Evolutionary conservation across 2,329 filamentous ascomycete species (phyloP), one percentile per base, ranked within the genome.

Genomic region (Coniochaeta sp.): DNA sequence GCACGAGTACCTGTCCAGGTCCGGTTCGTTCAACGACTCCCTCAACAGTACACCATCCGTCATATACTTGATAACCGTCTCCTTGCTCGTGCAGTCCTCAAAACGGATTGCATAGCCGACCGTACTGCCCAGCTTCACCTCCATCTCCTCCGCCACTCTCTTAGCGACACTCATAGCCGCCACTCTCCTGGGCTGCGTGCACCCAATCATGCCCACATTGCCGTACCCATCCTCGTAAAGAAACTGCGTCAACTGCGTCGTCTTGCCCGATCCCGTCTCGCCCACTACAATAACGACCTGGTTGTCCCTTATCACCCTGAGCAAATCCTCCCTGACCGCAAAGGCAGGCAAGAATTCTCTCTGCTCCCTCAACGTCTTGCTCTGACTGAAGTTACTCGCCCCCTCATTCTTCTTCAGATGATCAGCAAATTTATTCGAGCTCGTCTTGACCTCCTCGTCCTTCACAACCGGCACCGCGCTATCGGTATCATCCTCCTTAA

Each of bases 91-190:
- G 68, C 91, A 96, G 66, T 99, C 95, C 65, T 99, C 94, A 62
- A 99, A 99, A 51, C 94, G 91, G 65, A 99, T 99, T 1, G 94
- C 91, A 67, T 99, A 99, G 27, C 94, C 94, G 32, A 99, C 95
- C 0, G 86, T 81, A 52, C 86, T 85, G 48, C 94, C 94, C 9
- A 99, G 75, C 52, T 86, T 86, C 42, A 95, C 91, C 60, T 96
- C 89, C 95, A 99, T 99, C 71, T 99, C 94, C 71, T 99, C 94
- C 53, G 89, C 90, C 33, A 99, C 94, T 75, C 94, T 91, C 68
- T 97, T 97, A 2, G 94, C 94, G 26, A 99, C 94, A 71, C 91
- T 96, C 94, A 99, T 99, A 20, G 94, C 94, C 22, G 94, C 94
- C 30, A 99, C 95, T 76, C 94, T 88, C 61, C 94, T 83, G 50